Conservation (phyloP, 352 stramenopile genomes). For the Globisporangium sylvaticum region DNA sequence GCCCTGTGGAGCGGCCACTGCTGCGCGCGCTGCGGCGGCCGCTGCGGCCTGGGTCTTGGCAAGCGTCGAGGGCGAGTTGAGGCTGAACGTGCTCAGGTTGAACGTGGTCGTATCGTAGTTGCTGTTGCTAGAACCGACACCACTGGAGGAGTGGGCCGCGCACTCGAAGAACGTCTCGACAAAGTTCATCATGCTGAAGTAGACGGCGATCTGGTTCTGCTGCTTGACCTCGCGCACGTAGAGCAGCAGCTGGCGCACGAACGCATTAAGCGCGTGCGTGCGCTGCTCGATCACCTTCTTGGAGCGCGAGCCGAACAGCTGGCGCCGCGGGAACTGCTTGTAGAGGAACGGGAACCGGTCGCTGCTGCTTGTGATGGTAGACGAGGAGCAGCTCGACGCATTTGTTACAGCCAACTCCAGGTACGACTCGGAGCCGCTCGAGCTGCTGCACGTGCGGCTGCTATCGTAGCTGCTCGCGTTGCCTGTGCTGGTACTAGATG, state of each 20-base stretch:
- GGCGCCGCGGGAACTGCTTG: conserved; percentile 57
- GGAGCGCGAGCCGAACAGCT: conserved; percentile 65
- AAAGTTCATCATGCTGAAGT: conserved; percentile 68
- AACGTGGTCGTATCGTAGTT: not conserved
- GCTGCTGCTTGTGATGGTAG: conserved; percentile 11
- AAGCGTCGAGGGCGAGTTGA: conserved; percentile 10
- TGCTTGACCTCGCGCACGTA: conserved; percentile 51
- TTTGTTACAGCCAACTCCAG: conserved; percentile 16
- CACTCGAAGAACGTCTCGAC: conserved; percentile 67
- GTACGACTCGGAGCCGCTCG: conserved; percentile 13
- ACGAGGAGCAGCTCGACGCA: conserved; percentile 19
- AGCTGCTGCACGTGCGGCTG: conserved; percentile 13
- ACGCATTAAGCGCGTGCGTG: conserved; percentile 52
- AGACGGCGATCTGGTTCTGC: conserved; percentile 60
- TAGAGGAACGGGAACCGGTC: conserved; percentile 61
- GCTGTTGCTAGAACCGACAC: not conserved
- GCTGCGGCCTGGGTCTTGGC: conserved; percentile 9
- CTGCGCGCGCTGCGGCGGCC: conserved; percentile 9
- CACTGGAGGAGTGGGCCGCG: conserved; percentile 24
- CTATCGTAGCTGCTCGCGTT: conserved; percentile 4
- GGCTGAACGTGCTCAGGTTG: conserved; percentile 5
- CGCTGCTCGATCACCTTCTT: conserved; percentile 67
- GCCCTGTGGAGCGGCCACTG: not conserved
- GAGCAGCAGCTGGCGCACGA: conserved; percentile 52
- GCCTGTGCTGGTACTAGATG: conserved; percentile 8